These are phyloP conservation scores for Gracilaria domingensis DNA, from an alignment of 23 red algal species.

Conservation along the genomic window DNA sequence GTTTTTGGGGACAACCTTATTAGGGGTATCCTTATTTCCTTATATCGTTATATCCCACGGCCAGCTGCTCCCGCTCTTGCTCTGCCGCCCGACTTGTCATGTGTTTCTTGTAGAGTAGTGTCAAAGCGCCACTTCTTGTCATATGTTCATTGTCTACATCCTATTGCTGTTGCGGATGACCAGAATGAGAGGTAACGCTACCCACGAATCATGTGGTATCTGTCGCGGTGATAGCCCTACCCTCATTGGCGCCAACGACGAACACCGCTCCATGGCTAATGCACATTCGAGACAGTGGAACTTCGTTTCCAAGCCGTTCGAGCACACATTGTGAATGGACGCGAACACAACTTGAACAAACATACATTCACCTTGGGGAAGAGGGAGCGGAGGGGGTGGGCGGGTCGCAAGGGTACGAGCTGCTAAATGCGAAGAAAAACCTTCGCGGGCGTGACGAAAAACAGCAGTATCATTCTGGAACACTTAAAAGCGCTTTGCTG, in stretches of 20 bases:
- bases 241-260: not conserved
- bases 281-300: not conserved
- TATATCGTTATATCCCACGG: not conserved
- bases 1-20: too few relatives aligned
- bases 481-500: not conserved
- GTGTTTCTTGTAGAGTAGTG: not conserved
- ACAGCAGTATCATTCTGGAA: not conserved
- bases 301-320: not conserved
- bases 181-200: not conserved
- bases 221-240: not conserved
- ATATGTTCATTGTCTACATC: not conserved
- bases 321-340: not conserved
- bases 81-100: not conserved
- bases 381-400: not conserved
- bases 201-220: not conserved
- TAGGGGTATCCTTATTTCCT: too few relatives aligned
- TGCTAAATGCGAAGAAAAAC: not conserved
- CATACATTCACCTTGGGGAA: not conserved
- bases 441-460: not conserved
- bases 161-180: not conserved
- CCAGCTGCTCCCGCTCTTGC: not conserved
- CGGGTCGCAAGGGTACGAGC: not conserved
- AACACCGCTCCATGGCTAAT: not conserved
- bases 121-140: not conserved
- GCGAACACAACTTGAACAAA: not conserved